phyloP scores from a whole-genome alignment of 179 eudicot genomes.

The Patellifolia procumbens region DNA sequence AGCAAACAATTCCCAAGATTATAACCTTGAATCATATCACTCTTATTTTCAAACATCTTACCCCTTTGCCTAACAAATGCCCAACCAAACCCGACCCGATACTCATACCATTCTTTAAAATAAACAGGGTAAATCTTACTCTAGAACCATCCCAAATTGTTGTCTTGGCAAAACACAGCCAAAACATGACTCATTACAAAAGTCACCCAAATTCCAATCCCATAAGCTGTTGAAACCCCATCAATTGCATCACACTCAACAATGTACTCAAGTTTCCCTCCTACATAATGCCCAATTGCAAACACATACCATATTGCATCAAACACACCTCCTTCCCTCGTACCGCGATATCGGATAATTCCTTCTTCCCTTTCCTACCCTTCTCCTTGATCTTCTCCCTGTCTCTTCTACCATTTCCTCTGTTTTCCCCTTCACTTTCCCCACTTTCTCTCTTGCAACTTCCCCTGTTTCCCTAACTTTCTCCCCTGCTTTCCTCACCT shows the following conservation, averaged over 20 bases:
- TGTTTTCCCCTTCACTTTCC: conserved; percentile 26
- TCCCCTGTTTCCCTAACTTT: conserved; percentile 24
- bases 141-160: conserved; percentile 76
- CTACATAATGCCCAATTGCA: conserved; percentile 25
- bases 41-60: conserved; percentile 3
- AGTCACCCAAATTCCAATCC: conserved; percentile 79
- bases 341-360: conserved; percentile 34
- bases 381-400: conserved; percentile 32
- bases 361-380: conserved; percentile 42
- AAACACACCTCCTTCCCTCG: conserved; percentile 38
- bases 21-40: conserved; percentile 40
- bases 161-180: conserved; percentile 61
- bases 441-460: conserved; percentile 18
- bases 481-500: conserved; percentile 18
- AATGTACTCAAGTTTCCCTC: conserved; percentile 25
- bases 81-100: conserved; percentile 57
- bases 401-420: conserved; percentile 34
- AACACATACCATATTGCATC: conserved; percentile 29
- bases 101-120: conserved; percentile 61
- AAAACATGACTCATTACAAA: conserved; percentile 68
- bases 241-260: conserved; percentile 39
- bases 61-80: conserved; percentile 41
- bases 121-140: conserved; percentile 79
- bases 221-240: conserved; percentile 70
- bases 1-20: conserved; percentile 46